Evolutionary conservation across 2,329 filamentous ascomycete species (phyloP).

Genomic region (Hyphodiscus sp.): DNA sequence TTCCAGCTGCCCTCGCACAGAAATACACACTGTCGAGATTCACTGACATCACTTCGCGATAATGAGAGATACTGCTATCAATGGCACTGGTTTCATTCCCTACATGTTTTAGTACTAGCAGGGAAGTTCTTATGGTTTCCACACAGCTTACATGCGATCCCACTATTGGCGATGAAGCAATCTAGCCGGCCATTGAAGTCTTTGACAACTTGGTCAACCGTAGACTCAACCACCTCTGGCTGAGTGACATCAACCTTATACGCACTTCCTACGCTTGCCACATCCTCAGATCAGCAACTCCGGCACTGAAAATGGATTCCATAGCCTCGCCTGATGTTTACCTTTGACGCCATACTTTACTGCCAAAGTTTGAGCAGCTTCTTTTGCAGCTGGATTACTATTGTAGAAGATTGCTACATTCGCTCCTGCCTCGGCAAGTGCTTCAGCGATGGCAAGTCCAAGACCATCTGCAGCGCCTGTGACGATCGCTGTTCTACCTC

Average conservation of each 20-base stretch:
- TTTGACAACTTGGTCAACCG: conserved; percentile 45
- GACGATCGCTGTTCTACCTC: conserved; percentile 49
- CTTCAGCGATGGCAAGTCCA: conserved; percentile 38
- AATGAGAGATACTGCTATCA: conserved; percentile 57
- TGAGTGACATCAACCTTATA: conserved; percentile 27
- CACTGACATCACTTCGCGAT: conserved; percentile 60
- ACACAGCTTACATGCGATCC: conserved; percentile 66
- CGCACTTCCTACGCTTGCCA: too few relatives aligned
- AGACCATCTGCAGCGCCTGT: conserved; percentile 39
- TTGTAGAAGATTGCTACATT: conserved; percentile 49
- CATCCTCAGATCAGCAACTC: too few relatives aligned
- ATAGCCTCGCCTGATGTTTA: conserved; percentile 32
- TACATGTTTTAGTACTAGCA: too few relatives aligned
- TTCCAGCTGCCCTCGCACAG: conserved; percentile 63
- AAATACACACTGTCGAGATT: conserved; percentile 76
- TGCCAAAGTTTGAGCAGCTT: conserved; percentile 56
- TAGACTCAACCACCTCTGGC: conserved; percentile 25
- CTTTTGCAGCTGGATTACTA: conserved; percentile 57
- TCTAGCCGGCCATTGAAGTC: conserved; percentile 70
- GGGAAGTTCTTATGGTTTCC: conserved; percentile 41
- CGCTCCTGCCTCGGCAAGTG: conserved; percentile 40
- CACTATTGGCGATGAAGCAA: conserved; percentile 73
- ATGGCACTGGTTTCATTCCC: not conserved
- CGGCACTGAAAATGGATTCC: too few relatives aligned
- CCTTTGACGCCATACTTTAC: conserved; percentile 62